Evolutionary conservation across 176 grass and related monocot genomes (phyloP).

Genomic region (Raddia distichophylla): DNA sequence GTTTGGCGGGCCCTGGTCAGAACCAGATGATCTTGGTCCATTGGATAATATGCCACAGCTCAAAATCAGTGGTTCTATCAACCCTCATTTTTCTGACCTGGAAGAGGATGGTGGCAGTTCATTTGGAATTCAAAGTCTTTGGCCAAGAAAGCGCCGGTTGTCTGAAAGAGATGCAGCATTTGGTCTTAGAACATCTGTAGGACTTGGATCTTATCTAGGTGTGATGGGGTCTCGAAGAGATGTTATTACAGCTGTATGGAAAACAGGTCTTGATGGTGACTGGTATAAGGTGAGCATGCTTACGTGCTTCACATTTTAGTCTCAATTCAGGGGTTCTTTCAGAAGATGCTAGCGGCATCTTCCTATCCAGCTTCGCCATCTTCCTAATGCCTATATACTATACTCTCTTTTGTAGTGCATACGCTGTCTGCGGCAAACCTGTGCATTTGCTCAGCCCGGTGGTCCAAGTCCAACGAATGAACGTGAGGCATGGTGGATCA

Average conservation of each 20-base stretch:
- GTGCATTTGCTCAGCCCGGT: constrained; percentile 79
- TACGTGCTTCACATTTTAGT: constrained; percentile 10
- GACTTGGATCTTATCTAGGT: constrained; percentile 91
- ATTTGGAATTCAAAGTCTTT: constrained; percentile 66
- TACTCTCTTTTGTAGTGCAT: constrained; percentile 68
- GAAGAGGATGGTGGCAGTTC: constrained; percentile 57
- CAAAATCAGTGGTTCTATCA: constrained; percentile 63
- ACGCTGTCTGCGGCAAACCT: constrained; percentile 92
- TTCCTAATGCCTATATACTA: background rate
- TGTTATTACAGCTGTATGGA: constrained; percentile 93
- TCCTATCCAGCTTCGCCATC: background rate
- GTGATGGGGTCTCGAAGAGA: constrained; percentile 98
- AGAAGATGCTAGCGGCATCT: background rate
- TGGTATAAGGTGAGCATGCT: constrained; percentile 88
- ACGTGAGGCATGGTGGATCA: constrained; percentile 91
- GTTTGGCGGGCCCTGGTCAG: constrained; percentile 99
- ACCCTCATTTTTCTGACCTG: constrained; percentile 49
- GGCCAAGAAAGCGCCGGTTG: constrained; percentile 91
- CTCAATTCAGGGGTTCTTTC: constrained; percentile 18
- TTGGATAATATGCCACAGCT: constrained; percentile 70
- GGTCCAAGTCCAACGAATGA: constrained; percentile 55
- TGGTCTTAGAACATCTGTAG: constrained; percentile 96
- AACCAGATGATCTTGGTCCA: constrained; percentile 86
- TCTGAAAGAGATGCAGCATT: constrained; percentile 99
- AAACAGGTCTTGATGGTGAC: constrained; percentile 83